These are phyloP conservation scores for Phytophthora capsici DNA, from an alignment of 352 stramenopile genomes.

Conservation along the genomic window DNA sequence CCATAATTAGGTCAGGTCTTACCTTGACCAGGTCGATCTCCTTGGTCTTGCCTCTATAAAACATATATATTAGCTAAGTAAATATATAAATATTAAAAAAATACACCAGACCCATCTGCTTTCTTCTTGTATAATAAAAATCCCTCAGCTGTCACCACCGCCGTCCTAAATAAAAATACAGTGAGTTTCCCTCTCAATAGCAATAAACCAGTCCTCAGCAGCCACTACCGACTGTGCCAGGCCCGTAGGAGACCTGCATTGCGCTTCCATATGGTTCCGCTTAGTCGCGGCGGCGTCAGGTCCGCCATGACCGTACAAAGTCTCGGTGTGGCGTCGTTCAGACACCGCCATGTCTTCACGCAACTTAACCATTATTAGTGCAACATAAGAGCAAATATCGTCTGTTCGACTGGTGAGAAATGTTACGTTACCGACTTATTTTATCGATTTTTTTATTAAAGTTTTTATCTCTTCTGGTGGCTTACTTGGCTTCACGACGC, in stretches of 20 bases:
- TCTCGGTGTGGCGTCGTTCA: slow-evolving; percentile 8
- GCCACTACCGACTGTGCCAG: slow-evolving; percentile 58
- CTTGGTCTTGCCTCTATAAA: slow-evolving; percentile 55
- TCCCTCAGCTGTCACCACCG: slow-evolving; percentile 64
- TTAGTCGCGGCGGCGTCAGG: slow-evolving; percentile 33
- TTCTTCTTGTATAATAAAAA: slow-evolving; percentile 81
- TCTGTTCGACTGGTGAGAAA: not conserved
- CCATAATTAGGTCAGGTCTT: not conserved
- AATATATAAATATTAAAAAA: not conserved
- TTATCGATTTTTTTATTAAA: too few relatives aligned
- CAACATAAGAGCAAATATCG: slow-evolving; percentile 5
- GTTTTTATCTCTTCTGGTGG: not conserved
- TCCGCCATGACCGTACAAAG: slow-evolving; percentile 26
- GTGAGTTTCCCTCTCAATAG: not conserved
- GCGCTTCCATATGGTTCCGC: slow-evolving; percentile 68
- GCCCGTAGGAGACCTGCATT: slow-evolving; percentile 71
- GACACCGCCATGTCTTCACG: not conserved
- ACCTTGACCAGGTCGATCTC: slow-evolving; percentile 81
- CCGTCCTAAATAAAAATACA: slow-evolving; percentile 34
- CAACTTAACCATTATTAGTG: slow-evolving; percentile 3
- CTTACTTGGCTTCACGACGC: slow-evolving; percentile 46
- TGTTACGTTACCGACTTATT: too few relatives aligned
- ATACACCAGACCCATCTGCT: slow-evolving; percentile 38
- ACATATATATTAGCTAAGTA: not conserved
- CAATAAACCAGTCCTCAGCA: not conserved